Evolutionary conservation across 805 yeast species (phyloP).

Genomic region (Candida endomychidarum): DNA sequence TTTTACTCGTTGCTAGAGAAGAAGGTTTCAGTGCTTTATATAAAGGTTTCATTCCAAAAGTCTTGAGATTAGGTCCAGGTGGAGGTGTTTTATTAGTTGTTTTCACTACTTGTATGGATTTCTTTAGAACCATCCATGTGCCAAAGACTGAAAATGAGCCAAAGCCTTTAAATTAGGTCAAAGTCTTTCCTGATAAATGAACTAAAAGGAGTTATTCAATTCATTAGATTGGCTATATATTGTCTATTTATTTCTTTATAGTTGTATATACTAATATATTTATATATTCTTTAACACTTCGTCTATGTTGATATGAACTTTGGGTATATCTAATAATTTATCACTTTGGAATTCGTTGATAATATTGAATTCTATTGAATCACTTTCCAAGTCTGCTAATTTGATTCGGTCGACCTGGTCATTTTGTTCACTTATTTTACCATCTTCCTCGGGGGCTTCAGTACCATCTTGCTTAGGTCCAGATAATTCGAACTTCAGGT

Average conservation of each 20-base stretch:
- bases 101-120: constrained; percentile 93
- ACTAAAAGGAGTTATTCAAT: not conserved
- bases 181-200: too few relatives aligned
- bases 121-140: constrained; percentile 63
- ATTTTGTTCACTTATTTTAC: not conserved
- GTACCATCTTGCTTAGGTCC: constrained; percentile 1
- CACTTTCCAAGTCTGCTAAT: constrained; percentile 25
- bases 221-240: not conserved
- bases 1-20: constrained; percentile 72
- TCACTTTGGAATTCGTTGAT: constrained; percentile 11
- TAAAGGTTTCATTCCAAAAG: constrained; percentile 97
- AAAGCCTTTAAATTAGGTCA: constrained; percentile 2
- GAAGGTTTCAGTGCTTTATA: constrained; percentile 92
- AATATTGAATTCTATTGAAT: constrained; percentile 25
- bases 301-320: constrained; percentile 9
- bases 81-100: constrained; percentile 98
- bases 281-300: constrained; percentile 10
- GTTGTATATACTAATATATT: constrained; percentile 2
- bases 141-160: constrained; percentile 1
- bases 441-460: not conserved
- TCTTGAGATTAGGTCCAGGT: constrained; percentile 96
- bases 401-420: constrained; percentile 13
- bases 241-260: constrained; percentile 4
- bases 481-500: constrained; percentile 18
- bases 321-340: constrained; percentile 4